Evolutionary conservation across 78 protist species (phyloP), one percentile per base, ranked within the genome.

Genomic region (Creolimax fragrantissima): DNA sequence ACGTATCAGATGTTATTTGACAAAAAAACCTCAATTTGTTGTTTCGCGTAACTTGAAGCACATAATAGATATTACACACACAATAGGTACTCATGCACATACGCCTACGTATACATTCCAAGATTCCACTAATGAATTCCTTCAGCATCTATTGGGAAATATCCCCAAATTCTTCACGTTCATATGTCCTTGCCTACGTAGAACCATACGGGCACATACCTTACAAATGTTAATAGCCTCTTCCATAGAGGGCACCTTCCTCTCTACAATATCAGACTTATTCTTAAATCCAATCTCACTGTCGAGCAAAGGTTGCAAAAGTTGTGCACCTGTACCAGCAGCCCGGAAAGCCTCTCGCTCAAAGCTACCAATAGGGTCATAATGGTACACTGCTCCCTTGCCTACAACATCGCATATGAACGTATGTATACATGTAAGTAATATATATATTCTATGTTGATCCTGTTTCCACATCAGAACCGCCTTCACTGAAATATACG

Each of bases 281-380:
- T 85, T 90, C 90, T 88, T 84, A 5, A 44, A 66, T 3, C 67
- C 92, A 45, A 44, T 95, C 93, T 96, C 96, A 89, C 94, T 95
- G 97, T 99, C 99, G 11, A 98, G 93, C 17, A 98, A 86, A 2
- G 99, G 99, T 86, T 97, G 96, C n/a, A 98, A 85, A 35, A 99
- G 94, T 42, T 90, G 81, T 44, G 88, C 67, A 41, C 96, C 99
- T 4, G 98, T 91, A 66, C 99, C 99, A 32, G 91, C 92, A 41
- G 95, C 95, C n/a, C 95, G 74, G 85, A 94, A 94, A 4, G 45
- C 44, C 44, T 94, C 90, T 32, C 95, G 89, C 89, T 98, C 96
- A 43, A 90, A 95, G 47, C 95, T 93, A 44, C 99, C 99, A 3
- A 99, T 96, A 0, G 98, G 98, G 42, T 99, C 99, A 91, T 97